Evolutionary conservation across 75 land plant genomes (phyloP).

Genomic region (Azolla pinnata): DNA sequence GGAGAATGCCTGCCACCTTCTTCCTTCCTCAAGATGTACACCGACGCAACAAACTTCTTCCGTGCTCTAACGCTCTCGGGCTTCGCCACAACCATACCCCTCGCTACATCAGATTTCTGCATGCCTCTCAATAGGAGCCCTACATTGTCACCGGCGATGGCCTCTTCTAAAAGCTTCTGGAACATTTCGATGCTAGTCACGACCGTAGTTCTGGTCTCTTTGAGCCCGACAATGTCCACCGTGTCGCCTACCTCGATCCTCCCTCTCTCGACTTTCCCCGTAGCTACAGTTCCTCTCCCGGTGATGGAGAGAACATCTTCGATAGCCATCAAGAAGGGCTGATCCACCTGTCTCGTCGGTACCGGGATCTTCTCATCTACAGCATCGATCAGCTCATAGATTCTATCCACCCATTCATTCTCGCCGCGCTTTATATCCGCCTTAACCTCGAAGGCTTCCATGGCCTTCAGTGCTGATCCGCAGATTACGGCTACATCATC

Average conservation of each 20-base stretch:
- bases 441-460: conserved; percentile 66
- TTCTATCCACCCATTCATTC: conserved; percentile 79
- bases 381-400: conserved; percentile 69
- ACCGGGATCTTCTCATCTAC: conserved; percentile 84
- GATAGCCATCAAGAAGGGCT: conserved; percentile 75
- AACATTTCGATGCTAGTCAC: conserved; percentile 98
- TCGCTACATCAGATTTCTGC: conserved; percentile 59
- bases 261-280: conserved; percentile 87
- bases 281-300: conserved; percentile 95
- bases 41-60: conserved; percentile 60
- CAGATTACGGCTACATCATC: conserved; percentile 83
- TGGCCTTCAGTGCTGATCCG: conserved; percentile 79
- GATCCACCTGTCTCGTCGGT: conserved; percentile 65
- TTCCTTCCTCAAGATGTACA: conserved; percentile 84
- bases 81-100: conserved; percentile 85
- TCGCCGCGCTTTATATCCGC: conserved; percentile 64
- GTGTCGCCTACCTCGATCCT: conserved; percentile 66
- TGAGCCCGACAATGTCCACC: conserved; percentile 79
- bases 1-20: conserved; percentile 91
- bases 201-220: conserved; percentile 60
- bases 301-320: conserved; percentile 98
- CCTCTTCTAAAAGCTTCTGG: conserved; percentile 80
- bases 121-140: conserved; percentile 69
- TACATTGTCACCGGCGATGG: conserved; percentile 80
- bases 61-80: conserved; percentile 71